Base-by-base conservation (phyloP, 371 early-diverging fungal species). In the Mortierella sp. region DNA sequence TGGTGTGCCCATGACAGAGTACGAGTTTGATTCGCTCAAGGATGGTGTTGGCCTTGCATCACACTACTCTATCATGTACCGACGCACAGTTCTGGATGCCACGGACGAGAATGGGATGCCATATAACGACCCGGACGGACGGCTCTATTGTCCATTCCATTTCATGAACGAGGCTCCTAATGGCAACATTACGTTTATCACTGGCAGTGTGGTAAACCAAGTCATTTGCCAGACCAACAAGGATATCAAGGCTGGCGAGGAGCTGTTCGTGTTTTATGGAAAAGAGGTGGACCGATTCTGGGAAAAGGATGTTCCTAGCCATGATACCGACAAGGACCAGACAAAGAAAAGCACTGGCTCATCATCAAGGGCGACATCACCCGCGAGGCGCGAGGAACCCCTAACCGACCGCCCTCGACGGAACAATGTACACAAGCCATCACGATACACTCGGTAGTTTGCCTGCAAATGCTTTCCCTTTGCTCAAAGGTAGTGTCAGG, bases 1-100 rank as follows among this genome's bases (percentile, higher is more conserved):
- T 79, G 96, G 96, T 7, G 94, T 95, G 5, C 96, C 96, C 7
- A 94, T 93, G 92, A 91, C 92, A 4, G 94, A 94, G 59, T 91
- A 92, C 64, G 95, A 95, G 61, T 95, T 92, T 69, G 95, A 95
- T 64, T 85, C 88, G 10, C 71, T 88, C 46, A 95, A 95, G 66
- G 94, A 95, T 59, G 82, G 83, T n/a, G 82, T 90, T 2, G 94
- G 94, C 0, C 63, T 86, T 16, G 86, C 95, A 0, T 90, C 91
- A 4, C 87, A 88, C 45, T 92, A 92, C 69, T 92, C 91, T 6
- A 91, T 94, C 60, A 89, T 92, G 88, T 95, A 94, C 67, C 86
- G 92, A 29, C 83, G 87, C 24, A 94, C 91, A 1, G 90, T 95
- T 0, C 74, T 95, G 45, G 96, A 95, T 78, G 95, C 94, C 6